Base-by-base conservation (phyloP, 2,329 filamentous ascomycete genomes). In the Blastomyces percursus region DNA sequence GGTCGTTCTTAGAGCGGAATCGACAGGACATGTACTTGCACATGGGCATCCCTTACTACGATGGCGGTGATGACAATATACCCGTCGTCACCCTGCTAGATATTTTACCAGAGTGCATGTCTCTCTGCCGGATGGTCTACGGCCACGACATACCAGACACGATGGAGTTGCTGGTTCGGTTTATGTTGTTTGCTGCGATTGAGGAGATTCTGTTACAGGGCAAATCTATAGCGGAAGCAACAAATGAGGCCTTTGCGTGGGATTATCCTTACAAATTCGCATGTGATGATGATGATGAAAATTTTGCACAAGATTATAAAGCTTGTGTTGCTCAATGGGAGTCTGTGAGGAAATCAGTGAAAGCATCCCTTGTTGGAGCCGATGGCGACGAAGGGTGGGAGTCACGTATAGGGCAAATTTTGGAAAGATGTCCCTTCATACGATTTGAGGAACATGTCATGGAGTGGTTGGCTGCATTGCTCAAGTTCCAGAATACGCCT, bases 141-240 rank as follows among this genome's bases (percentile, higher is more conserved):
- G 64, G 66, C 16, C 48, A 24, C 2, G 67, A 67, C 7, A 63
- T 71, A 38, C 67, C 71, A 38, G 71, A 74, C 46, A 66, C 70
- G 77, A 76, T 79, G 66, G 71, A 79, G 27, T 69, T 82, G 11
- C 75, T 77, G 0, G 76, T 73, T 0, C 73, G 76, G 19, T 80
- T 80, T 63, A 80, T 83, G 74, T 67, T 80, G 9, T 80, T 83
- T 63, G 77, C 80, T 44, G 75, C 75, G 9, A 64, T 82, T 3
- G 81, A 84, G 69, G 78, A 81, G 62, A 78, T 78, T 60, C 67
- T 77, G 2, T 65, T 76, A 4, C 76, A 72, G 60, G 76, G 75
- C 8, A 70, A 69, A 4, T 69, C 69, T n/a, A 71, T 72, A 0
- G 62, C 67, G 3, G 74, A 78, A 27, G 64, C 72, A 1, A 71